phyloP scores from a whole-genome alignment of 352 stramenopile genomes.

The Peronospora farinosa region DNA sequence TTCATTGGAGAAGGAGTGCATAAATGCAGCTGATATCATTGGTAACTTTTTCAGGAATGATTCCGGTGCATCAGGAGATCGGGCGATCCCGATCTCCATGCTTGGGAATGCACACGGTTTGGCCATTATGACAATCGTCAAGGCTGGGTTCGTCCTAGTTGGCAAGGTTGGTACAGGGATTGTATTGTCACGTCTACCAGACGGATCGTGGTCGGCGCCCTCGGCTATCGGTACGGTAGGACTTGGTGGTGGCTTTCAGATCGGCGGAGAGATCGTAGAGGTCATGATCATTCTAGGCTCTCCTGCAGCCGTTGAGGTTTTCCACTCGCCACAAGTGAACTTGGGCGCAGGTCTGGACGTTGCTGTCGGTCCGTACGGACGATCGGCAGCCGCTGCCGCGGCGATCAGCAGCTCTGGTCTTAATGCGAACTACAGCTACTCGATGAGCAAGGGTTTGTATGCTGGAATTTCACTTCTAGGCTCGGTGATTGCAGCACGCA shows the following conservation, averaged over 20 bases:
- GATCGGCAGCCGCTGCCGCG: conserved; percentile 55
- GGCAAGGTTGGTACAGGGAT: conserved; percentile 66
- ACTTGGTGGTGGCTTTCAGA: conserved; percentile 68
- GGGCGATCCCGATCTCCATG: conserved; percentile 41
- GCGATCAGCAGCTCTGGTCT: conserved; percentile 40
- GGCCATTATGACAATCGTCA: conserved; percentile 51
- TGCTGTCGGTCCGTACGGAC: conserved; percentile 76
- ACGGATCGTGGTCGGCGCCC: conserved; percentile 81
- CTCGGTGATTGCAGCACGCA: conserved; percentile 74
- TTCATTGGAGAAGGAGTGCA: conserved; percentile 52
- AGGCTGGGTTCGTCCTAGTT: conserved; percentile 48
- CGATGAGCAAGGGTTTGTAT: conserved; percentile 85
- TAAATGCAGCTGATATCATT: conserved; percentile 57
- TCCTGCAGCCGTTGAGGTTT: conserved; percentile 75
- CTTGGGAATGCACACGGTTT: conserved; percentile 48
- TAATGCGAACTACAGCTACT: conserved; percentile 89
- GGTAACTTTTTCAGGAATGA: conserved; percentile 63
- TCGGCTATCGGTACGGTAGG: conserved; percentile 85
- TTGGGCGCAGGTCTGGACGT: conserved; percentile 84
- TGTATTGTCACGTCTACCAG: conserved; percentile 64
- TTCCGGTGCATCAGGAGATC: conserved; percentile 38
- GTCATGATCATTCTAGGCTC: conserved; percentile 90
- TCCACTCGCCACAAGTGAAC: conserved; percentile 76
- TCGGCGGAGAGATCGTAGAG: conserved; percentile 87
- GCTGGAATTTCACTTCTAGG: conserved; percentile 86